Base-by-base conservation (phyloP, 805 yeast species). In the Ogataea chonburiensis region DNA sequence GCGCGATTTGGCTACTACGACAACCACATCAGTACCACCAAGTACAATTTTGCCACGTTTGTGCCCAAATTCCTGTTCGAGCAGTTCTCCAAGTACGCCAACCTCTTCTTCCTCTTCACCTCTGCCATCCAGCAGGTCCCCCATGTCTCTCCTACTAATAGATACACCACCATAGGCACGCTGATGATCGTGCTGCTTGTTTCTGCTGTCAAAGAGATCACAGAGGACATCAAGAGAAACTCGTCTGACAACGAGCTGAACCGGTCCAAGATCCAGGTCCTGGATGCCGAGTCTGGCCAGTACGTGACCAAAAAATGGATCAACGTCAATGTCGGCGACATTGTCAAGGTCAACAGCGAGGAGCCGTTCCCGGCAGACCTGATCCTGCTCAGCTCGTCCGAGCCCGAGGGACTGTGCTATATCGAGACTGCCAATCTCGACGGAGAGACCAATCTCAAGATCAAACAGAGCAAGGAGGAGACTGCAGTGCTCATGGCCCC, bases 361-460 rank as follows among this genome's bases (percentile, higher is more conserved):
- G 94, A 91, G 45, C 81, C 95, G 0, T 75, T 93, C 39, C 99
- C 99, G 0, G 98, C 98, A 0, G 99, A 93, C 66, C 53, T 93
- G 38, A 70, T 91, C 12, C 61, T 94, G 12, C 58, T 93, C 21
- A 79, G 93, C 16, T 87, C 97, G 0, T 91, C 98, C 0, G 99
- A 93, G 60, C 99, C 99, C 0, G 98, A 91, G 61, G 99, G 98
- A 3, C 69, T 93, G 43, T 94, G 98, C 60, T 93, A 93, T 53
- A 86, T 94, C 38, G 99, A 93, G 62, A 93, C 99, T 1, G 96
- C 98, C 0, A 93, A 93, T 54, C 68, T 93, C 49, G 99, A 93
- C 61, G 99, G 99, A 39, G 99, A 93, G 60, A 94, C 99, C 0
- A 93, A 93, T 59, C 70, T 93, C 52, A 93, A 93, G 56, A 93